Conservation (phyloP, 768 basidiomycete genomes). For the Boletus rubescentipes region DNA sequence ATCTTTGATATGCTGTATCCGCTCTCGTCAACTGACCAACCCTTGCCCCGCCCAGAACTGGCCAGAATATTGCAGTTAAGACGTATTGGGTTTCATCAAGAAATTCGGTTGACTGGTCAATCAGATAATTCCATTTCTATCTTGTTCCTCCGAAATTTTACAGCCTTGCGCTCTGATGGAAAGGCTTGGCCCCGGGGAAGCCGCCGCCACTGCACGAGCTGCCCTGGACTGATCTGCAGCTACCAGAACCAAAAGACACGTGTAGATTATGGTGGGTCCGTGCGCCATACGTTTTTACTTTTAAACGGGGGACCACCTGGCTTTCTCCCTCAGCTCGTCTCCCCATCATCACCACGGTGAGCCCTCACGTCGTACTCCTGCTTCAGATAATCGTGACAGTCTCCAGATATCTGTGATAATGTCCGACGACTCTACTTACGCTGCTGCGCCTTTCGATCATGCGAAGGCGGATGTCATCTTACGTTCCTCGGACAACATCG, state of each 20-base stretch:
- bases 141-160: not conserved
- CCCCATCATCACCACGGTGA: not conserved
- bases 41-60: no score
- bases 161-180: not conserved
- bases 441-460: constrained; percentile 17
- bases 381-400: not conserved
- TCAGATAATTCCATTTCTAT: not conserved
- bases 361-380: not conserved
- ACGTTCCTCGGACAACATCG: no score
- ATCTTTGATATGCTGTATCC: no score
- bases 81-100: no score
- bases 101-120: not conserved
- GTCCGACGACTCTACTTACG: constrained; percentile 2
- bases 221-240: not conserved
- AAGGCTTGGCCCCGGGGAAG: not conserved
- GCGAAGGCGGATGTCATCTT: constrained; percentile 18
- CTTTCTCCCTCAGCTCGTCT: not conserved
- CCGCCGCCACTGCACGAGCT: not conserved
- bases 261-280: not conserved
- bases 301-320: not conserved
- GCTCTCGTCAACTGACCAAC: no score
- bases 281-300: not conserved
- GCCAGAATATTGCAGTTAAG: no score
- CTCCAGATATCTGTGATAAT: not conserved
- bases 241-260: not conserved